Evolutionary conservation across 306 rosid species (phyloP), one percentile per base, ranked within the genome.

Genomic region (Herpetospermum pedunculosum): DNA sequence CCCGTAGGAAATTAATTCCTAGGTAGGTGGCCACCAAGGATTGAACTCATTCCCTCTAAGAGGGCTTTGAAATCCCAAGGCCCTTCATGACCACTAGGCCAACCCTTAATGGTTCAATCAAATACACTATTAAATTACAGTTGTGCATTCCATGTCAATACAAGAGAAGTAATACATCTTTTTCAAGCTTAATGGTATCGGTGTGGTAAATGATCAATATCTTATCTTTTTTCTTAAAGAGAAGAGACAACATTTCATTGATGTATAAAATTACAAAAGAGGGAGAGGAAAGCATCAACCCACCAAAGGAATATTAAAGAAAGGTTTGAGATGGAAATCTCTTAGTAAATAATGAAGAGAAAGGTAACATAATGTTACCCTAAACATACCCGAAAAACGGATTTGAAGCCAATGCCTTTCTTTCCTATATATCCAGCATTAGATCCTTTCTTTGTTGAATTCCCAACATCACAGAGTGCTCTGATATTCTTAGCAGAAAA

Each of bases 341-440:
- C n/a, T 21, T 43, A 13, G 73, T 25, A 69, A 32, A 78, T 44
- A 55, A 68, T 26, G 18, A 49, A 26, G 48, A 35, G 68, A 63
- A 38, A 47, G 28, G 69, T 16, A 34, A 60, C 44, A 48, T 64
- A 30, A 28, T 23, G 38, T 41, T 43, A 55, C 30, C n/a, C n/a
- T 43, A 7, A 25, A 82, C 94, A 40, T 91, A 91, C 98, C 81
- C 98, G 91, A 70, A 93, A 93, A 70, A 93, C 98, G 64, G 98
- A 93, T 81, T 93, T 93, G 82, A 93, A 93, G 78, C 98, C 98
- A 58, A 93, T 93, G 85, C 98, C 98, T 81, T 93, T 93, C 88
- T 89, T 80, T 75, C 98, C 98, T 63, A 93, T 93, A 80, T 93
- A 93, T 74, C 98, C 98, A 79, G 89, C 86, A 82, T 53, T 85